Conservation (phyloP, 495 filamentous ascomycete genomes). For the Annulohypoxylon nitens region DNA sequence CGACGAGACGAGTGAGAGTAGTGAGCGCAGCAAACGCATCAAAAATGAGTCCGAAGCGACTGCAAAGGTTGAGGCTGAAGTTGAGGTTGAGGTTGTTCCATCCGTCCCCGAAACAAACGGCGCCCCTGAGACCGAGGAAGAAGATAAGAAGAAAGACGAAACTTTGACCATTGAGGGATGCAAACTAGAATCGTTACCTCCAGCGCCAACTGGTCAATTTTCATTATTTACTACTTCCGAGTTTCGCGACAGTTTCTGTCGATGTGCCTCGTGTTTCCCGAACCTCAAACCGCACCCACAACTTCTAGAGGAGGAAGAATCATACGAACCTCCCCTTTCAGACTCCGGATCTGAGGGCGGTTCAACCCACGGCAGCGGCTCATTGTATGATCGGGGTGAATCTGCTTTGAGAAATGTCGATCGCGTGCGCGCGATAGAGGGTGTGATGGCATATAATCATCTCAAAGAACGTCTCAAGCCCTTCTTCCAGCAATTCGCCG, state of each 20-base stretch:
- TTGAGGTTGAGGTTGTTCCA: slow-evolving; percentile 15
- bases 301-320: slow-evolving; percentile 92
- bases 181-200: slow-evolving; percentile 65
- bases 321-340: slow-evolving; percentile 90
- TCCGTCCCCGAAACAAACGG: slow-evolving; percentile 25
- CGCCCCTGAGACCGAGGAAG: slow-evolving; percentile 41
- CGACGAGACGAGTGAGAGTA: slow-evolving; percentile 60
- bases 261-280: slow-evolving; percentile 82
- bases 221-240: slow-evolving; percentile 82
- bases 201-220: slow-evolving; percentile 67
- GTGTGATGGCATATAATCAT: slow-evolving; percentile 96
- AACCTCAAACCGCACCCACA: slow-evolving; percentile 75
- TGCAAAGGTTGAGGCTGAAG: neutral
- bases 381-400: slow-evolving; percentile 89
- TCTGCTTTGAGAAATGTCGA: slow-evolving; percentile 90
- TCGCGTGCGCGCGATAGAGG: slow-evolving; percentile 92
- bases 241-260: slow-evolving; percentile 84
- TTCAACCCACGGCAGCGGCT: slow-evolving; percentile 69
- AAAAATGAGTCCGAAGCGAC: slow-evolving; percentile 59
- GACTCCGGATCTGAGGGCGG: slow-evolving; percentile 57
- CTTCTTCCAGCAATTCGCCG: slow-evolving; percentile 93
- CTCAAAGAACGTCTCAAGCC: slow-evolving; percentile 93
- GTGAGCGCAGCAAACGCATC: slow-evolving; percentile 68
- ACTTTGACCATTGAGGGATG: slow-evolving; percentile 46
- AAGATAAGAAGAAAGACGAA: slow-evolving; percentile 40